phyloP scores from a whole-genome alignment of 768 basidiomycete genomes.

The Leccinum broughii region DNA sequence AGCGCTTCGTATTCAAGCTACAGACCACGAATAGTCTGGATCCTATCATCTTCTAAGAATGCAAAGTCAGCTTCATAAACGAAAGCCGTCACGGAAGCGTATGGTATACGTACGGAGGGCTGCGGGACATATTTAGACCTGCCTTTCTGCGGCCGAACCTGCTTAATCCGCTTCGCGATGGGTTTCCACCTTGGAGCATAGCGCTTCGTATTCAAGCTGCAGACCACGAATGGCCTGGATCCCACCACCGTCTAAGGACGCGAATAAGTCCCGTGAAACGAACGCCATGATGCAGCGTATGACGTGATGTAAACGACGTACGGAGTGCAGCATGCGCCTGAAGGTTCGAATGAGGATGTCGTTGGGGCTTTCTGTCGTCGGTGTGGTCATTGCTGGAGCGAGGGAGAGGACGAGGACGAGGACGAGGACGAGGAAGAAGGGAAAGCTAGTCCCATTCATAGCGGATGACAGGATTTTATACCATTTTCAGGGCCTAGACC shows the following conservation, averaged over 20 bases:
- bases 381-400: neutral
- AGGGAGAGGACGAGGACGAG: neutral
- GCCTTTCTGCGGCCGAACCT: neutral
- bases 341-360: neutral
- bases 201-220: neutral
- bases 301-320: neutral
- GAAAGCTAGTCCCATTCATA: neutral
- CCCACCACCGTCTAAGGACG: neutral
- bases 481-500: neutral
- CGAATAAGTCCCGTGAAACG: neutral
- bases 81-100: neutral
- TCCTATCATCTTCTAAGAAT: neutral
- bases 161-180: neutral
- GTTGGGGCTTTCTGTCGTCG: conserved; percentile 6
- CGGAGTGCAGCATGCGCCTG: neutral
- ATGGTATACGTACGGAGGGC: neutral
- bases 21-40: neutral
- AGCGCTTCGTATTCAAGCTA: neutral
- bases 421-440: neutral
- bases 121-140: neutral
- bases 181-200: neutral
- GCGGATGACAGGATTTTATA: neutral
- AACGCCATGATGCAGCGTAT: neutral
- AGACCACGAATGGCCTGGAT: conserved; percentile 14
- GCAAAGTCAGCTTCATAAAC: neutral